Evolutionary conservation across 768 basidiomycete species (phyloP).

Genomic region (Pleurotus platypus): DNA sequence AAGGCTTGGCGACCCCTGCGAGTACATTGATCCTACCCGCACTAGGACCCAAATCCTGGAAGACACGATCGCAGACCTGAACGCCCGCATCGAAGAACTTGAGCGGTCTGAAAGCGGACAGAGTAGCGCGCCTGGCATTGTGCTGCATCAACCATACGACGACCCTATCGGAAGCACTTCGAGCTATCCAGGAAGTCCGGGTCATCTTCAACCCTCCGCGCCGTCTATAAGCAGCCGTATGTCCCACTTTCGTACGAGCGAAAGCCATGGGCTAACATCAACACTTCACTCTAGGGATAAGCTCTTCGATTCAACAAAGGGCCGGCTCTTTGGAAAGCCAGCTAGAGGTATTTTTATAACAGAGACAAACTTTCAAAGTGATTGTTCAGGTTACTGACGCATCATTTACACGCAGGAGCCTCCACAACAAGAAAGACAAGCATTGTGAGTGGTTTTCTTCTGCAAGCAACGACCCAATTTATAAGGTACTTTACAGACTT

Average conservation of each 20-base stretch:
- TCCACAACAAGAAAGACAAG: not conserved
- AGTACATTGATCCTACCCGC: constrained; percentile 41
- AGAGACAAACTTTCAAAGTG: not conserved
- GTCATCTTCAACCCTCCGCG: not conserved
- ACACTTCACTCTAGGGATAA: not conserved
- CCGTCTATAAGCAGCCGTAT: not conserved
- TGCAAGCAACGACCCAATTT: not conserved
- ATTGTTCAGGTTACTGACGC: not conserved
- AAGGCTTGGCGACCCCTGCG: constrained; percentile 46
- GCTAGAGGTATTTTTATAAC: not conserved
- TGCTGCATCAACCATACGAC: not conserved
- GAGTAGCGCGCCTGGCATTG: not conserved
- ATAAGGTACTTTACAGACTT: constrained; percentile 20
- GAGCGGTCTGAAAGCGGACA: constrained; percentile 22
- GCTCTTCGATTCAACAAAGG: not conserved
- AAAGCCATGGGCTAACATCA: no score
- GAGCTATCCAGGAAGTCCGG: not conserved
- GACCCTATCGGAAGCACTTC: not conserved
- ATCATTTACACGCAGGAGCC: not conserved
- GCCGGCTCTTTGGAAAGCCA: not conserved
- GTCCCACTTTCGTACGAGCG: no score
- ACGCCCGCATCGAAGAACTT: constrained; percentile 38
- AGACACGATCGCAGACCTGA: constrained; percentile 39
- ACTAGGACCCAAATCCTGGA: constrained; percentile 44
- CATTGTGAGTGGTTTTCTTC: not conserved